phyloP scores from a whole-genome alignment of 495 filamentous ascomycete genomes.

The Parmelia sp. region DNA sequence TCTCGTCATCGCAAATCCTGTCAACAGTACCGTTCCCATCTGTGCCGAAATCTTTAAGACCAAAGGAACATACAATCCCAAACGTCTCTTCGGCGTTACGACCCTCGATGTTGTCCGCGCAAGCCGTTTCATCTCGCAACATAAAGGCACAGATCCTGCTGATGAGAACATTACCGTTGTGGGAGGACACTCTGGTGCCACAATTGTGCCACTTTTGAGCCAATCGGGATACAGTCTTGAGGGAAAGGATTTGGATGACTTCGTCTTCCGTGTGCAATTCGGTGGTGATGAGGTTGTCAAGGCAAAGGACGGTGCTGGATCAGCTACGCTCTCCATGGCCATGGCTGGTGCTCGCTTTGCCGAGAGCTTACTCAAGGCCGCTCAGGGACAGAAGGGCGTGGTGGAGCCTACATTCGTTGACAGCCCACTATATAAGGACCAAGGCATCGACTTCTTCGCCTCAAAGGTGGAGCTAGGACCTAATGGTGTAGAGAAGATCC shows the following conservation, averaged over 20 bases:
- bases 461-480: slow-evolving; percentile 90
- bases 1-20: slow-evolving; percentile 96
- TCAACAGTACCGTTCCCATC: slow-evolving; percentile 99
- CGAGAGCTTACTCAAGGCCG: slow-evolving; percentile 85
- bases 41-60: slow-evolving; percentile 93
- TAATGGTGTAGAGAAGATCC: slow-evolving; percentile 90
- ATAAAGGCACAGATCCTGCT: slow-evolving; percentile 82
- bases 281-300: slow-evolving; percentile 99
- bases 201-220: slow-evolving; percentile 94
- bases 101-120: slow-evolving; percentile 98
- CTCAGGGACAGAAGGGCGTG: slow-evolving; percentile 90
- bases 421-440: slow-evolving; percentile 93
- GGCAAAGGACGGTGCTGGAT: slow-evolving; percentile 97
- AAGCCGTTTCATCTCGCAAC: slow-evolving; percentile 89
- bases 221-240: slow-evolving; percentile 84
- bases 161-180: slow-evolving; percentile 92
- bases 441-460: slow-evolving; percentile 93
- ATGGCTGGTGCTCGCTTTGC: slow-evolving; percentile 97
- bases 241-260: slow-evolving; percentile 64
- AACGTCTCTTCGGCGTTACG: slow-evolving; percentile 97
- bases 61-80: slow-evolving; percentile 92
- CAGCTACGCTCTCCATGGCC: slow-evolving; percentile 97
- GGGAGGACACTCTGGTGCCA: slow-evolving; percentile 94
- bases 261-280: slow-evolving; percentile 95
- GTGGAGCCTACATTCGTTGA: slow-evolving; percentile 96